Base-by-base conservation (phyloP, 768 basidiomycete species). In the Lactarius deliciosus region DNA sequence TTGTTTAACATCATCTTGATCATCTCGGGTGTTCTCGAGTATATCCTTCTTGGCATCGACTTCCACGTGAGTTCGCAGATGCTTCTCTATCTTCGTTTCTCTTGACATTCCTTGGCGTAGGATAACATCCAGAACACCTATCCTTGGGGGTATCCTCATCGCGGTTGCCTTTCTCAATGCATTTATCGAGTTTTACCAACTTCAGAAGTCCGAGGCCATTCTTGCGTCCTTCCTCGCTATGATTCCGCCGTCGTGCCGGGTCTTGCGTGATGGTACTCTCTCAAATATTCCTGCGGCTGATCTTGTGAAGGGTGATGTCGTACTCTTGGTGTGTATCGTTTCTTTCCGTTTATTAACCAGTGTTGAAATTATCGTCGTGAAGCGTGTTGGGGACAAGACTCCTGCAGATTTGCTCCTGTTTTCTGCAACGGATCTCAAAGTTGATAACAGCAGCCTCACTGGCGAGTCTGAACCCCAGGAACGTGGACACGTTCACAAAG, bases 391-490 rank as follows among this genome's bases (percentile, higher is more conserved):
- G 43, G 87, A 88, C 75, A 89, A 89, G 77, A 88, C 86, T 8
- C 88, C 88, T 0, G 88, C 88, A 11, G 88, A 89, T 74, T 75
- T 88, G 57, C 73, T 88, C 45, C 63, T 89, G 16, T 86, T 87
- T 71, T 80, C 84, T 3, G 73, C 85, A 0, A 82, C 82, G 7
- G 88, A 89, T 69, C 76, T 89, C 61, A 89, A 88, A 73, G 82
- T 89, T 57, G 88, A 89, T 75, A 88, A 88, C 71, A 87, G 86
- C 66, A 87, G 85, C 74, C 76, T 89, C 53, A 88, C 87, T 0
- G 88, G 88, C 63, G 88, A 89, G 74, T 86, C 87, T 1, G 87
- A 88, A 71, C 86, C 88, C 1, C 86, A 88, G 73, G 87, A 87
- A 69, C 82, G 88, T 5, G 74, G 74, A 25, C 77, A 84, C 11